phyloP scores from a whole-genome alignment of 148 eudicot genomes.

The Rhododendron williamsianum region DNA sequence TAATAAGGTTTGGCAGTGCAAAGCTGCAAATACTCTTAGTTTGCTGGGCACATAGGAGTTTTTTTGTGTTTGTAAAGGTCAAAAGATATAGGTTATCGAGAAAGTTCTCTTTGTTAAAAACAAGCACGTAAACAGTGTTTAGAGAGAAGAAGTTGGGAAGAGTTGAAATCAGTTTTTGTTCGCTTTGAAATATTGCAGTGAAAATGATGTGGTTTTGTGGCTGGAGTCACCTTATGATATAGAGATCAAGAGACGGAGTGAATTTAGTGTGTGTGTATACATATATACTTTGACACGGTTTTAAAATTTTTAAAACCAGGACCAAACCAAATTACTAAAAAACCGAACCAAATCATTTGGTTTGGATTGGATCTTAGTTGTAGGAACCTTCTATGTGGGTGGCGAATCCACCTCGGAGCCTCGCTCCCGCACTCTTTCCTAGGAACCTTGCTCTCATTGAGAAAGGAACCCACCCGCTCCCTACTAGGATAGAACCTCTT shows the following conservation, averaged over 20 bases:
- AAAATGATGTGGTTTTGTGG: neutral
- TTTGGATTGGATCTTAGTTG: too few relatives aligned
- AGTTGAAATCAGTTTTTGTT: neutral
- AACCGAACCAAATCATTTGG: too few relatives aligned
- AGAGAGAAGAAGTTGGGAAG: neutral
- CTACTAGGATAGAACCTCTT: too few relatives aligned
- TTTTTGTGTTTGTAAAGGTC: neutral
- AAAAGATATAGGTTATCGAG: neutral
- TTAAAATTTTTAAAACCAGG: too few relatives aligned
- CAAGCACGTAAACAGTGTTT: neutral
- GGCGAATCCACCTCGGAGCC: too few relatives aligned
- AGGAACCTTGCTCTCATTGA: too few relatives aligned
- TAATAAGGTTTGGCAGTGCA: neutral
- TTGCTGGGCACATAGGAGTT: neutral
- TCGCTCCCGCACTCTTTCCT: too few relatives aligned
- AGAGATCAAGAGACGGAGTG: neutral
- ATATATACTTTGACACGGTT: too few relatives aligned
- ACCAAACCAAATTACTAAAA: too few relatives aligned
- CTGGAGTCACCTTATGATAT: neutral
- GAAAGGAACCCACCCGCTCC: too few relatives aligned
- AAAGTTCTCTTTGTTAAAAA: neutral
- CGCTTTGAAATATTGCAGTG: neutral
- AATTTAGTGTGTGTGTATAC: neutral
- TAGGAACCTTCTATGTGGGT: too few relatives aligned
- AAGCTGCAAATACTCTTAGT: neutral